These are phyloP conservation scores for Diaporthe ampelina DNA, from an alignment of 2,329 filamentous ascomycete genomes.

Conservation along the genomic window DNA sequence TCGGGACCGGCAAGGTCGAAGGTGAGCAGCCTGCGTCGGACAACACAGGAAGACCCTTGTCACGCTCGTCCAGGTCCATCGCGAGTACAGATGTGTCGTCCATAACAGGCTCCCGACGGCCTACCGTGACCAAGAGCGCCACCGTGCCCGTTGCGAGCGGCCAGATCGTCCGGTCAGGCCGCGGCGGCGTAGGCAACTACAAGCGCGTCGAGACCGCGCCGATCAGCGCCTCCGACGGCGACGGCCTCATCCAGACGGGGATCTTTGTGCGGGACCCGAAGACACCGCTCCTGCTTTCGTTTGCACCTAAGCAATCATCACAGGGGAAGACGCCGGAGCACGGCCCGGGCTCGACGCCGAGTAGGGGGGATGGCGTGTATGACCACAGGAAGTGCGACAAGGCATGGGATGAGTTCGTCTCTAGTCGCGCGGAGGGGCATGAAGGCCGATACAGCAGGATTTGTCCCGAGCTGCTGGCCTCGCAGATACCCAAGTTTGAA, in stretches of 20 bases:
- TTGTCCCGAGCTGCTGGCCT: not conserved
- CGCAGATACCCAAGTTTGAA: slow-evolving; percentile 16
- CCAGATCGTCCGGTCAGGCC: slow-evolving; percentile 15
- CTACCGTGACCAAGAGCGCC: not conserved
- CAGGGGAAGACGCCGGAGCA: not conserved
- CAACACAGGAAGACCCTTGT: not conserved
- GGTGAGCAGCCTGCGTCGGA: not conserved
- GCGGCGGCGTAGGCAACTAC: slow-evolving; percentile 19
- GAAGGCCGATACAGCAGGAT: not conserved
- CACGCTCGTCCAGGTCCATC: slow-evolving; percentile 3
- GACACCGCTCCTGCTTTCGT: not conserved
- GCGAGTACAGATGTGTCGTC: not conserved
- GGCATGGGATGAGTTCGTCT: not conserved
- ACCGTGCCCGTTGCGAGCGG: not conserved
- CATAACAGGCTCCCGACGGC: not conserved
- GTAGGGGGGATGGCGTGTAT: not conserved
- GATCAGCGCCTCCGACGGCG: not conserved
- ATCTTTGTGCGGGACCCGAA: slow-evolving; percentile 8
- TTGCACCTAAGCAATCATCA: not conserved
- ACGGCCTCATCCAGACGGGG: not conserved
- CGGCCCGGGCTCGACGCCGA: not conserved
- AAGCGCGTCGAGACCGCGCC: not conserved
- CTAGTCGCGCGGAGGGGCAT: not conserved
- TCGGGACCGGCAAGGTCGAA: not conserved
- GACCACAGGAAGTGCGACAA: not conserved